Percentiles rank a stretch among this genome's conserved stretches.
Conservation (phyloP, 2,329 filamentous ascomycete species). For the Rhynchosporium secalis region DNA sequence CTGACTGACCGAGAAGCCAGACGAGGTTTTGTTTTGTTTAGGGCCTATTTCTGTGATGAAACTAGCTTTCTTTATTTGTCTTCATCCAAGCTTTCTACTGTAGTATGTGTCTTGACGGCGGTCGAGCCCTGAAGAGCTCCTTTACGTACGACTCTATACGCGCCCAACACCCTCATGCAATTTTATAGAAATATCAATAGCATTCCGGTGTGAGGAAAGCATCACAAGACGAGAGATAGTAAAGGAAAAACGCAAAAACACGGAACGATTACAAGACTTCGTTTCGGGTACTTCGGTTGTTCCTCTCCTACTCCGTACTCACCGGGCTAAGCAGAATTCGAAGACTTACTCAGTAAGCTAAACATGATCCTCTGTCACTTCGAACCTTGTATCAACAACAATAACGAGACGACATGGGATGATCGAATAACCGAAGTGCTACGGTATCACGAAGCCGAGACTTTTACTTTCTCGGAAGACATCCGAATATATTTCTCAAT, state of each 20-base stretch:
- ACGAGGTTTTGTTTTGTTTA: not conserved
- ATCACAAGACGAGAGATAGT: too few relatives aligned
- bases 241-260: too few relatives aligned
- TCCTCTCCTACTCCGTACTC: too few relatives aligned
- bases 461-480: not conserved
- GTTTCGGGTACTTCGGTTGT: too few relatives aligned
- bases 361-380: conserved; percentile 1
- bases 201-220: too few relatives aligned
- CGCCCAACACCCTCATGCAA: too few relatives aligned
- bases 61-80: not conserved
- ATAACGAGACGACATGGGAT: not conserved
- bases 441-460: not conserved
- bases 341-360: not conserved
- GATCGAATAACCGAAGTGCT: not conserved
- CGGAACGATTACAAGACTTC: too few relatives aligned
- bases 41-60: not conserved
- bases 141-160: too few relatives aligned
- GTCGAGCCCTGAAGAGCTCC: too few relatives aligned
- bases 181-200: too few relatives aligned
- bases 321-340: too few relatives aligned
- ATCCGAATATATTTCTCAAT: conserved; percentile 1
- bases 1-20: not conserved
- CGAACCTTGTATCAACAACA: not conserved
- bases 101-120: too few relatives aligned
- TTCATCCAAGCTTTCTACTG: not conserved